A percentile compares a stretch with the other conserved stretches of the same genome.
These are phyloP conservation scores for Penicillium goetzii DNA, from an alignment of 495 filamentous ascomycete genomes.

Conservation along the genomic window DNA sequence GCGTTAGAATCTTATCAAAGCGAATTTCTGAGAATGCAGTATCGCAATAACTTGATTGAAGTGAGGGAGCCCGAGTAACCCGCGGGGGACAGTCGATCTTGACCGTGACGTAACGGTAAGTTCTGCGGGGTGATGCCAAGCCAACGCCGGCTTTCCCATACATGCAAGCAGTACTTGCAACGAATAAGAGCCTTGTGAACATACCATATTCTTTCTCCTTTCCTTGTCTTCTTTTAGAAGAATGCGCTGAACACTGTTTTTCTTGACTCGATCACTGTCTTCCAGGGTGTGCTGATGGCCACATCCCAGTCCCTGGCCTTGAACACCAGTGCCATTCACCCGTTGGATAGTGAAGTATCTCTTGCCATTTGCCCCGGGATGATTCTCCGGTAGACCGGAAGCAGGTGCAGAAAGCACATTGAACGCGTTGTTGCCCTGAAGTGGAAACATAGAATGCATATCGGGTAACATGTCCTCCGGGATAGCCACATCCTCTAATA, in stretches of 20 bases:
- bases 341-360: constrained; percentile 75
- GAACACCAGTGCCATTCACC: constrained; percentile 76
- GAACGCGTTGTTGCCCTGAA: constrained; percentile 42
- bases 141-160: constrained; percentile 11
- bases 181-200: constrained; percentile 26
- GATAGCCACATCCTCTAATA: constrained; percentile 27
- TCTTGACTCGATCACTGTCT: constrained; percentile 84
- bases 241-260: constrained; percentile 74
- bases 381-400: constrained; percentile 38
- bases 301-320: constrained; percentile 64
- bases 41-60: not conserved
- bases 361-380: constrained; percentile 52
- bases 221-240: constrained; percentile 69
- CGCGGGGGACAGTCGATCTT: constrained; percentile 3
- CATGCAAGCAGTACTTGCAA: constrained; percentile 4
- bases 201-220: constrained; percentile 68
- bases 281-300: constrained; percentile 76
- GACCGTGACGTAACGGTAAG: constrained; percentile 31
- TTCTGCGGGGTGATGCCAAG: constrained; percentile 27
- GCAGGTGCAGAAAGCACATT: constrained; percentile 43
- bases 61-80: not conserved
- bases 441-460: constrained; percentile 32
- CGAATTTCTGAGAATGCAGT: not conserved
- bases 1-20: constrained; percentile 9
- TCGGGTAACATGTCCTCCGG: constrained; percentile 34